phyloP scores from a whole-genome alignment of 164 flowering plant species.

The Piper betle region DNA sequence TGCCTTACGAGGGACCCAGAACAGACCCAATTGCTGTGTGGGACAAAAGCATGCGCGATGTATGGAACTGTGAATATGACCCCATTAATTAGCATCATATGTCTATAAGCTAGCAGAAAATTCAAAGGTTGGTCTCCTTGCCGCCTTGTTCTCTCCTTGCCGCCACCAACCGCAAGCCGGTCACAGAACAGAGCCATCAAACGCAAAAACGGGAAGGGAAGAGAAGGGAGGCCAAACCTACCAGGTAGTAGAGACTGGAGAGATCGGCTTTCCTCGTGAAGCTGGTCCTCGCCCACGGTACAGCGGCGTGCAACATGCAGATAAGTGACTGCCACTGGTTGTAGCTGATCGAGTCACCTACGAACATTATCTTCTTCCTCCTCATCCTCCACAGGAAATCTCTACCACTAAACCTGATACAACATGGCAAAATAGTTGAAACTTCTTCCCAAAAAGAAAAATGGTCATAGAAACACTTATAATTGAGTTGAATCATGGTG shows the following conservation, averaged over 20 bases:
- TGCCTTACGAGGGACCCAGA: no score
- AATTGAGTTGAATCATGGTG: no score
- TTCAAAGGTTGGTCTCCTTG: not conserved
- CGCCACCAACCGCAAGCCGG: not conserved
- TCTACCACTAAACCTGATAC: conserved; percentile 18
- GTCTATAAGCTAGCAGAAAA: not conserved
- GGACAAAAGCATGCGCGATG: not conserved
- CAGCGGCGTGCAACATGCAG: conserved; percentile 25
- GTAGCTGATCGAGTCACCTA: conserved; percentile 27
- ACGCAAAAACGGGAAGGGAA: not conserved
- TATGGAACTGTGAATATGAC: no score
- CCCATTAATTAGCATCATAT: no score
- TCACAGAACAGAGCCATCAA: not conserved
- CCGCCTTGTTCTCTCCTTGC: not conserved
- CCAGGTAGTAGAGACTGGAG: conserved; percentile 18
- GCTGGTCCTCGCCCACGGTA: conserved; percentile 14
- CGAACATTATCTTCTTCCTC: conserved; percentile 30
- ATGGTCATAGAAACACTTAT: no score
- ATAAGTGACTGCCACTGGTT: conserved; percentile 28
- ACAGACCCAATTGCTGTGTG: no score
- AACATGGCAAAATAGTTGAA: not conserved
- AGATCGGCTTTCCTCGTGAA: conserved; percentile 6
- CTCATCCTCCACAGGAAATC: conserved; percentile 17
- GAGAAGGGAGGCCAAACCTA: not conserved
- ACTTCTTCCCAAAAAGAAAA: no score